phyloP scores from a whole-genome alignment of 495 filamentous ascomycete species.

The Aspergillus kassunensis region DNA sequence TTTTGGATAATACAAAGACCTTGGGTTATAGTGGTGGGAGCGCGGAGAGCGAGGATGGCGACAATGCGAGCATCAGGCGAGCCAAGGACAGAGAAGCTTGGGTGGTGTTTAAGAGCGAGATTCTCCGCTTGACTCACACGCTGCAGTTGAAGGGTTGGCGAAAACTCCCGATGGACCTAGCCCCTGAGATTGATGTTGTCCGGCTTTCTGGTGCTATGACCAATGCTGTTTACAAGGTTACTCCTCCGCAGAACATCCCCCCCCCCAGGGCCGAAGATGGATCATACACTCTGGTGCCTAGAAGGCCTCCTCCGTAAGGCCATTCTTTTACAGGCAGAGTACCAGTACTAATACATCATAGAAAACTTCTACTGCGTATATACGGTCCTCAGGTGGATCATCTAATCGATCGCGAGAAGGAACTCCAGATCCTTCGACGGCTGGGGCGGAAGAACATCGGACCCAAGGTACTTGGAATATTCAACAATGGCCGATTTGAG shows the following conservation, averaged over 20 bases:
- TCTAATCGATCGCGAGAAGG: constrained; percentile 87
- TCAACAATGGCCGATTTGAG: constrained; percentile 94
- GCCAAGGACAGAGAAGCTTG: constrained; percentile 70
- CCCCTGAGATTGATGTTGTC: constrained; percentile 69
- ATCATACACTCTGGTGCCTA: constrained; percentile 33
- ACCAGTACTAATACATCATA: constrained; percentile 24
- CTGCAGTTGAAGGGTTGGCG: constrained; percentile 88
- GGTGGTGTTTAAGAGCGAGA: constrained; percentile 82
- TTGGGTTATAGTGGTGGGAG: constrained; percentile 65
- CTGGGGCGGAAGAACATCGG: constrained; percentile 90
- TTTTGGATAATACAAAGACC: constrained; percentile 85
- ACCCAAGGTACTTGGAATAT: constrained; percentile 87
- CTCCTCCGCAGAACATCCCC: constrained; percentile 62
- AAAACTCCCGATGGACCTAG: constrained; percentile 67
- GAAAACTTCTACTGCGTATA: constrained; percentile 83
- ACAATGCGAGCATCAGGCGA: constrained; percentile 29
- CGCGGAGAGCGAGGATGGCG: constrained; percentile 43
- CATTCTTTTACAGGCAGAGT: not conserved
- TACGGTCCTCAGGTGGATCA: constrained; percentile 96
- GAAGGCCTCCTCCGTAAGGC: constrained; percentile 52
- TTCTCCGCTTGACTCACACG: constrained; percentile 84
- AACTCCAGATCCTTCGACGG: constrained; percentile 80
- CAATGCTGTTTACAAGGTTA: constrained; percentile 93
- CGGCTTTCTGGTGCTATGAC: constrained; percentile 91
- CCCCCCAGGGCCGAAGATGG: constrained; percentile 33